phyloP scores from a whole-genome alignment of 139 green algal genomes.

The Bryopsis sp. region DNA sequence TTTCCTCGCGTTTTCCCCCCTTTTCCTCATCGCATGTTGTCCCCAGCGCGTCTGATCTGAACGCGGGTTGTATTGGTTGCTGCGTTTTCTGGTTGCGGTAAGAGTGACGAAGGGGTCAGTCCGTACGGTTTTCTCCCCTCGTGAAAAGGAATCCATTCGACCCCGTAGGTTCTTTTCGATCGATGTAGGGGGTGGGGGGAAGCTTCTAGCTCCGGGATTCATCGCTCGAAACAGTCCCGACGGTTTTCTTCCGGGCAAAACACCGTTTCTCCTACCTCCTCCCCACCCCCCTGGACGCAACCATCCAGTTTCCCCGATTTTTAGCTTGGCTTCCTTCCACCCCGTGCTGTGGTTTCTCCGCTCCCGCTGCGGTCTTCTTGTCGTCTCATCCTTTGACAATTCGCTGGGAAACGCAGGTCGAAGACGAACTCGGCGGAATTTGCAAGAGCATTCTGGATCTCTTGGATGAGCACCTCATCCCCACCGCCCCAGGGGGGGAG shows the following conservation, averaged over 20 bases:
- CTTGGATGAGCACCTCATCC: slow-evolving; percentile 94
- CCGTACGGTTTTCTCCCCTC: background rate
- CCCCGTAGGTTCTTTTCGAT: background rate
- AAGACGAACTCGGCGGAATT: slow-evolving; percentile 83
- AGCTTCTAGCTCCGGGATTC: background rate
- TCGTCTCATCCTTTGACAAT: too few species aligned
- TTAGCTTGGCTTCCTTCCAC: background rate
- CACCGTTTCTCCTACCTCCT: background rate
- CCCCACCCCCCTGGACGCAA: background rate
- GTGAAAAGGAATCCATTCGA: background rate
- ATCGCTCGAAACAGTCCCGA: background rate
- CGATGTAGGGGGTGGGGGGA: background rate
- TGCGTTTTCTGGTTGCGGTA: background rate
- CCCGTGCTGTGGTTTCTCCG: background rate
- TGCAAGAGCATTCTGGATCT: slow-evolving; percentile 81
- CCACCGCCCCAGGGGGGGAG: slow-evolving; percentile 82
- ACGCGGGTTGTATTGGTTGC: background rate
- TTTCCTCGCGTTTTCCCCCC: too few species aligned
- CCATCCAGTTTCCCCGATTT: background rate
- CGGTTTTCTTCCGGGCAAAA: background rate
- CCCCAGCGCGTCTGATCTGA: background rate
- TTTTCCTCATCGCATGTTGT: too few species aligned
- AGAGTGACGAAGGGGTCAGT: background rate
- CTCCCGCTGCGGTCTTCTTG: background rate
- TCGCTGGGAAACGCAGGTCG: too few species aligned